phyloP scores from a whole-genome alignment of 2,329 filamentous ascomycete species.

The Trichoderma citrinoviride region DNA sequence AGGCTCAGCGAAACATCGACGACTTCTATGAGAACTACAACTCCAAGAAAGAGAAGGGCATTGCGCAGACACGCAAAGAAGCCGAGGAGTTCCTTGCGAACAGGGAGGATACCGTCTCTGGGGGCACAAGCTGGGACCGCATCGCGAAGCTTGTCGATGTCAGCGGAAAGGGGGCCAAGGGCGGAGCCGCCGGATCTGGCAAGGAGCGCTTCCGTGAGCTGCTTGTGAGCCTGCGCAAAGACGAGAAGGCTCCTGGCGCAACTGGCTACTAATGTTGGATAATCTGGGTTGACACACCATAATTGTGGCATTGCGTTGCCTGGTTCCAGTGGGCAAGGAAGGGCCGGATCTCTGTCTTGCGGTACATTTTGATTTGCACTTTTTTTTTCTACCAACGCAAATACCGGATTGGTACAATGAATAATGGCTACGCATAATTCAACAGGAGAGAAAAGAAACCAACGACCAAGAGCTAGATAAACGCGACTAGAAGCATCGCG shows the following conservation, averaged over 20 bases:
- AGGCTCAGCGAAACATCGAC: constrained; percentile 91
- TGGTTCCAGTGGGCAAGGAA: not conserved
- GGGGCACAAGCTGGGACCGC: constrained; percentile 97
- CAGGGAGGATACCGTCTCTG: constrained; percentile 88
- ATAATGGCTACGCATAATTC: constrained; percentile 33
- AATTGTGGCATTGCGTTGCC: constrained; percentile 2
- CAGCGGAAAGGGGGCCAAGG: constrained; percentile 85
- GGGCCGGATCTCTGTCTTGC: constrained; percentile 10
- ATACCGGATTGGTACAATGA: constrained; percentile 32
- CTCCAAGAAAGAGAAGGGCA: constrained; percentile 91
- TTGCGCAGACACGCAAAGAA: constrained; percentile 83
- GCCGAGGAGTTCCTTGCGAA: constrained; percentile 88
- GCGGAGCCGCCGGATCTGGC: constrained; percentile 83
- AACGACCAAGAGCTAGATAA: constrained; percentile 1
- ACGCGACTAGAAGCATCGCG: not conserved
- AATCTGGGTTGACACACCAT: not conserved
- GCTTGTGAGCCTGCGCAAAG: constrained; percentile 82
- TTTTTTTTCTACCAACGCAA: constrained; percentile 22
- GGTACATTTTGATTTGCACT: constrained; percentile 12
- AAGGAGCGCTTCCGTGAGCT: constrained; percentile 96
- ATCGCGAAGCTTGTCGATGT: constrained; percentile 97
- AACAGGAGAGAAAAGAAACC: constrained; percentile 27
- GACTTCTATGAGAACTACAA: constrained; percentile 99
- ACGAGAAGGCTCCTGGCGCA: constrained; percentile 76
- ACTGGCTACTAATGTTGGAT: constrained; percentile 52